Evolutionary conservation across 2,329 filamentous ascomycete species (phyloP).

Genomic region (Hypomyces perniciosus): DNA sequence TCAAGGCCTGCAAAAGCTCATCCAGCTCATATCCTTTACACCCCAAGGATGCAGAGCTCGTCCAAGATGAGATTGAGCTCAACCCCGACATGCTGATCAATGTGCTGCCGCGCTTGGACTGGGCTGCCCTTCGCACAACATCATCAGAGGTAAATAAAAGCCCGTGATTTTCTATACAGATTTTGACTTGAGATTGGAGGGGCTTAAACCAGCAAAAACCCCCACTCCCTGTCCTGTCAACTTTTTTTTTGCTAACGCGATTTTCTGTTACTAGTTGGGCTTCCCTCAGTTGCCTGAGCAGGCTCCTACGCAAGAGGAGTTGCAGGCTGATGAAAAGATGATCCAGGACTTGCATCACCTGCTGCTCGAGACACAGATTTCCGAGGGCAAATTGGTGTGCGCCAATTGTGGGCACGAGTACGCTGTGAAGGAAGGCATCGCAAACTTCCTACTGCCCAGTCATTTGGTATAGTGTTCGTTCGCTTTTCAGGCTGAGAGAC

Average conservation of each 20-base stretch:
- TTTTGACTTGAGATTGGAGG: too few species aligned
- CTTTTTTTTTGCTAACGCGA: constrained; percentile 10
- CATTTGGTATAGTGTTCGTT: constrained; percentile 64
- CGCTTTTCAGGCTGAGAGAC: background rate
- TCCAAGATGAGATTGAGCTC: constrained; percentile 76
- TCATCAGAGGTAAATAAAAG: constrained; percentile 60
- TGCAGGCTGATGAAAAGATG: constrained; percentile 60
- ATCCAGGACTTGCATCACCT: constrained; percentile 74
- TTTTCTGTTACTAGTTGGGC: constrained; percentile 54
- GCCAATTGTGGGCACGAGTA: constrained; percentile 92
- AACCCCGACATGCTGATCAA: constrained; percentile 78
- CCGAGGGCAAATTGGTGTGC: constrained; percentile 83
- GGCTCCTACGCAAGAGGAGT: constrained; percentile 56
- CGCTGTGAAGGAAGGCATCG: constrained; percentile 88
- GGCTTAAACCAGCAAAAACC: background rate
- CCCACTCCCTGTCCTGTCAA: background rate
- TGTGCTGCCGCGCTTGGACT: constrained; percentile 81
- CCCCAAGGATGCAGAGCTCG: constrained; percentile 85
- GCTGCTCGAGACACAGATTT: constrained; percentile 83
- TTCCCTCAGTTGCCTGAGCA: constrained; percentile 66
- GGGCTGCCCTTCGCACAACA: constrained; percentile 70
- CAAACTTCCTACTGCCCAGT: constrained; percentile 89
- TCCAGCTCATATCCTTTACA: constrained; percentile 81
- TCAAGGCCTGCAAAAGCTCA: constrained; percentile 86
- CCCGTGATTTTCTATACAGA: constrained; percentile 17